Conservation (phyloP, 371 early-diverging fungal species). For the Actinomortierella ambigua region DNA sequence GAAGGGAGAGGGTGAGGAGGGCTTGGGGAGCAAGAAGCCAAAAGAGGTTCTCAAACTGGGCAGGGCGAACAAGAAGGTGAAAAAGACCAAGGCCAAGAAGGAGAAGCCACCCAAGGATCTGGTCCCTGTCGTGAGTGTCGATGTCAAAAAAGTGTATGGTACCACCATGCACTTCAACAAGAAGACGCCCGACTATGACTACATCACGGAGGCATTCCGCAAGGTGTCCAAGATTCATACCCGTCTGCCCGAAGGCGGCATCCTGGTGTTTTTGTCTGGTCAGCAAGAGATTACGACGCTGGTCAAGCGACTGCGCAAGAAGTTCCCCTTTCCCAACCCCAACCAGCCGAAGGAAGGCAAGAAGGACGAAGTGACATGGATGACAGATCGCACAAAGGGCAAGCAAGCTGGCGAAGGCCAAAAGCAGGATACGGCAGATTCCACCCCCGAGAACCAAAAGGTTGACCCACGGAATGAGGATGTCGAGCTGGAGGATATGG, state of each 20-base stretch:
- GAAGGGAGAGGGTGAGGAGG: slow-evolving; percentile 5
- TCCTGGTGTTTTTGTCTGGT: slow-evolving; percentile 92
- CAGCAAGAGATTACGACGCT: slow-evolving; percentile 88
- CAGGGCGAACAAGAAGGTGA: slow-evolving; percentile 5
- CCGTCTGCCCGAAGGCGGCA: slow-evolving; percentile 89
- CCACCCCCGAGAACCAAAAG: slow-evolving; percentile 19
- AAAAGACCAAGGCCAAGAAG: neutral
- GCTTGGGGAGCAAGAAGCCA: neutral
- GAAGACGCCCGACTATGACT: slow-evolving; percentile 67
- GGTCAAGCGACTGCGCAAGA: slow-evolving; percentile 71
- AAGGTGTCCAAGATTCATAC: slow-evolving; percentile 94
- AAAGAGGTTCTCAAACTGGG: no score
- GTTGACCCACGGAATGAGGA: slow-evolving; percentile 51
- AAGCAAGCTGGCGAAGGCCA: slow-evolving; percentile 43
- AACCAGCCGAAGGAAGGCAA: slow-evolving; percentile 42
- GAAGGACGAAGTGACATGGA: slow-evolving; percentile 31
- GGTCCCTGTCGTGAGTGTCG: slow-evolving; percentile 84
- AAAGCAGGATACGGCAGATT: slow-evolving; percentile 37
- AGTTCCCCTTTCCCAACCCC: slow-evolving; percentile 59
- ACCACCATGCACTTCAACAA: slow-evolving; percentile 90
- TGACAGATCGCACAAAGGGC: slow-evolving; percentile 27
- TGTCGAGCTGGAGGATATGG: slow-evolving; percentile 66
- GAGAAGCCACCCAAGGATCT: slow-evolving; percentile 33
- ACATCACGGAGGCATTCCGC: slow-evolving; percentile 80
- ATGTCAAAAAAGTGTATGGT: slow-evolving; percentile 79